Conservation (phyloP, 2,329 filamentous ascomycete genomes). For the Clarireedia monteithiana region DNA sequence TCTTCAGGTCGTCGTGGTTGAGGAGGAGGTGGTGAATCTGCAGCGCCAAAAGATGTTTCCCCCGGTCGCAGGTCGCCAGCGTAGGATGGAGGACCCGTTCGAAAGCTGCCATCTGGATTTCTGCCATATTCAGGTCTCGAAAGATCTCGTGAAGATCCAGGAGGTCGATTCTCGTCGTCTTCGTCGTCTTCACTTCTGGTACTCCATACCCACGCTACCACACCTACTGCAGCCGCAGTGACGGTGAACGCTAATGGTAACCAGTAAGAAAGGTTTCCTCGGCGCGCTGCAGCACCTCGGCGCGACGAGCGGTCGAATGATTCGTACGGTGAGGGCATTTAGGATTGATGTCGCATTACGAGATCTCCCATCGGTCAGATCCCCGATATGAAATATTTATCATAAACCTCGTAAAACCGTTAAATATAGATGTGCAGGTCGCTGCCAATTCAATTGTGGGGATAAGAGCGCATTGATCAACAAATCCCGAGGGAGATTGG, state of each 20-base stretch:
- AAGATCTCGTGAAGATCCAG: constrained; percentile 37
- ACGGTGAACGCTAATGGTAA: constrained; percentile 81
- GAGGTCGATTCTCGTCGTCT: constrained; percentile 37
- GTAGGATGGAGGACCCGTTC: constrained; percentile 34
- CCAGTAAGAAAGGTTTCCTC: constrained; percentile 72
- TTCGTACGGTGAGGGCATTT: constrained; percentile 62
- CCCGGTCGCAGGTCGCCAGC: constrained; percentile 32
- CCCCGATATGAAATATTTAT: not conserved
- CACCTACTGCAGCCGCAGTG: constrained; percentile 75
- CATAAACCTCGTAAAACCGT: constrained; percentile 7
- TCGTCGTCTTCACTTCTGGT: constrained; percentile 69
- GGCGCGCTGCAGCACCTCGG: constrained; percentile 38
- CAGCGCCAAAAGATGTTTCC: constrained; percentile 36
- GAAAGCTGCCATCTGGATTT: constrained; percentile 26
- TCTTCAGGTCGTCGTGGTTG: constrained; percentile 34
- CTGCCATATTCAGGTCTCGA: constrained; percentile 34
- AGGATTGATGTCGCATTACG: constrained; percentile 24
- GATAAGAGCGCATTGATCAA: constrained; percentile 7
- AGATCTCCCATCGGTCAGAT: constrained; percentile 12
- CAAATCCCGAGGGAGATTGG: constrained; percentile 8
- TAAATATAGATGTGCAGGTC: constrained; percentile 1
- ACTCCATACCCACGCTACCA: constrained; percentile 91
- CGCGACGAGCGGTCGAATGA: constrained; percentile 37
- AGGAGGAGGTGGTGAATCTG: constrained; percentile 17
- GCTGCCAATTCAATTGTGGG: constrained; percentile 7